Evolutionary conservation across 2,329 filamentous ascomycete genomes (phyloP), one percentile per base, ranked within the genome.

Genomic region (Colletotrichum eremochloae): DNA sequence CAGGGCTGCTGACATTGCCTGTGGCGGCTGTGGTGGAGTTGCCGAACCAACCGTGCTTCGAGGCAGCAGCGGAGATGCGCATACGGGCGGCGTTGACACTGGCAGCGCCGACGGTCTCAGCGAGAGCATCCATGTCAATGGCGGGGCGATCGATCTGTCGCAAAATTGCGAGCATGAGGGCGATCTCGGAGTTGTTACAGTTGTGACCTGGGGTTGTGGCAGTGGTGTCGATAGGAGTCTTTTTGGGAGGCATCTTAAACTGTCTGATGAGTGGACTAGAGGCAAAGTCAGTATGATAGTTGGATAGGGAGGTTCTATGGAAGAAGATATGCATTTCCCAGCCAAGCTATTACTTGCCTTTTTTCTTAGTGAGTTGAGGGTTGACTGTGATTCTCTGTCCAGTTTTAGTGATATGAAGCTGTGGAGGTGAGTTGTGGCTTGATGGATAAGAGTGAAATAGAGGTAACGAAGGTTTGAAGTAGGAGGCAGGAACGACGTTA

Each of bases 11-110:
- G 44, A 2, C 53, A 9, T 56, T 46, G n/a, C 20, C 38, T 33
- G 64, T 24, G 24, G 64, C 6, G 24, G 64, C 46, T 3, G 48
- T 12, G 29, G 20, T 11, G n/a, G 20, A 4, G 44, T 46, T 36
- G 52, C 42, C n/a, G 33, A 69, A 69, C 67, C 67, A 69, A 9
- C 40, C 11, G 42, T 69, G 60, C 33, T 69, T 50, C 1, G 42
- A 36, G 8, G 42, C 33, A 15, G 67, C 67, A 2, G 60, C 18
- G 12, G 5, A 24, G n/a, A 68, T 24, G 67, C 67, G 67, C 42
- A 20, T 57, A 52, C 67, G 67, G 9, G 67, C 67, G 33, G 60
- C 67, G 36, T 69, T 64, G 52, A 44, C 36, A n/a, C 42, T 69
- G 52, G 67, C 52, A n/a, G 67, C 56, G 18, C 60, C 60, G 24